These are phyloP conservation scores for Porphyrellus cyaneotinctus DNA, from an alignment of 768 basidiomycete species.

Conservation along the genomic window DNA sequence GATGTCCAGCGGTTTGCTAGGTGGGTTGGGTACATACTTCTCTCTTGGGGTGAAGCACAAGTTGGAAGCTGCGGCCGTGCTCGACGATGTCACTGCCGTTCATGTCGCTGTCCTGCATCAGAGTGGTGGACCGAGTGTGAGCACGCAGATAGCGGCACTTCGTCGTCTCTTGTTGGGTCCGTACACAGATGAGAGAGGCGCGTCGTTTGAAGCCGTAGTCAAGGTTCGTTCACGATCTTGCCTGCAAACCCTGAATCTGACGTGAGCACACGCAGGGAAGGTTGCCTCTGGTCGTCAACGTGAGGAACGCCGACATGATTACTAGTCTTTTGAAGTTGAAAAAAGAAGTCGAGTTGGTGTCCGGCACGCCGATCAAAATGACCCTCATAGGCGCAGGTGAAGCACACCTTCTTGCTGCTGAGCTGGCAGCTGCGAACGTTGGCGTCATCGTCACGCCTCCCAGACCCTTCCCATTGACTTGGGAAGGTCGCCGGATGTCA, in stretches of 20 bases:
- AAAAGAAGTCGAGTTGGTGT: conserved; percentile 42
- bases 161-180: conserved; percentile 42
- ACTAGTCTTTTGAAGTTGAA: conserved; percentile 63
- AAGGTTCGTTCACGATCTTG: conserved; percentile 26
- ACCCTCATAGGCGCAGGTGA: conserved; percentile 62
- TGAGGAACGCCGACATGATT: conserved; percentile 73
- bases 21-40: conserved; percentile 62
- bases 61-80: conserved; percentile 59
- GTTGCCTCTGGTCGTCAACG: conserved; percentile 61
- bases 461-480: conserved; percentile 58
- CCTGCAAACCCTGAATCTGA: conserved; percentile 4
- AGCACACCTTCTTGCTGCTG: conserved; percentile 41
- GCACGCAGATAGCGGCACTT: conserved; percentile 59
- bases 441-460: conserved; percentile 67
- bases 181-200: conserved; percentile 23
- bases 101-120: conserved; percentile 47
- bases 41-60: conserved; percentile 54
- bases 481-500: conserved; percentile 66
- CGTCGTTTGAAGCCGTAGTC: conserved; percentile 35
- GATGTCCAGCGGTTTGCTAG: conserved; percentile 47
- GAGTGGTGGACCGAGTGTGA: conserved; percentile 41
- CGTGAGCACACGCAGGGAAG: conserved; percentile 38
- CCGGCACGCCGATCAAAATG: conserved; percentile 33
- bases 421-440: conserved; percentile 52
- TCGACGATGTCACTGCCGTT: conserved; percentile 61